Base-by-base conservation (phyloP, 2,329 filamentous ascomycete species). In the Pyrenochaeta sp. region DNA sequence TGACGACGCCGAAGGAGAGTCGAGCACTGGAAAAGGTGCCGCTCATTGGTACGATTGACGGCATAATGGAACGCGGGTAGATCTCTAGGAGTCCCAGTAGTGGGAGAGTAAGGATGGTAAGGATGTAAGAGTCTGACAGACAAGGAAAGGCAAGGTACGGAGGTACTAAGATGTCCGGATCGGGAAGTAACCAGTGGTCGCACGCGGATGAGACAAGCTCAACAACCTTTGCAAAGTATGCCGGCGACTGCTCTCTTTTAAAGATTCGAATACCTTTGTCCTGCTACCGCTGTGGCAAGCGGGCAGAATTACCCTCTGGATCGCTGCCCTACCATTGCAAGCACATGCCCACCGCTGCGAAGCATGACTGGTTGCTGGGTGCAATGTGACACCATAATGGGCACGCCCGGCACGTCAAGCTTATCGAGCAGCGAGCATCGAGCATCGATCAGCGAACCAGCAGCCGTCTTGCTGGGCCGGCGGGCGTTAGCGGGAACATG, bases 1-100 rank as follows among this genome's bases (percentile, higher is more conserved):
- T 94, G 65, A 88, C 91, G 66, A 96, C 86, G 37, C 77, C 77
- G 34, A 64, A 72, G 4, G 37, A 41, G 28, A 42, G 67, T 53
- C 45, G 41, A 13, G 41, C 8, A 27, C 19, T 28, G 61, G 72
- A 62, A 55, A 71, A 59, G 54, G 72, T 64, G 58, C 59, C 46
- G 32, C 34, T 47, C 14, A 52, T 35, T 10, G 65, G 67, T 15
- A 73, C 53, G 22, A 68, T 69, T 18, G 68, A 72, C n/a, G 72
- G 73, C 65, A 78, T 77, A 10, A 38, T 44, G 46, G 24, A 17
- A 29, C 21, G 14, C 6, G 28, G 7, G 40, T 15, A 14, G 11
- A 28, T 32, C 13, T 28, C 26, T 8, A 19, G 22, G 34, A 36
- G 39, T 18, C 10, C 14, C 19, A 21, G 43, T n/a, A 31, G 38